These are phyloP conservation scores for Pseudopyricularia javanii DNA, from an alignment of 2,329 filamentous ascomycete genomes.

Conservation along the genomic window DNA sequence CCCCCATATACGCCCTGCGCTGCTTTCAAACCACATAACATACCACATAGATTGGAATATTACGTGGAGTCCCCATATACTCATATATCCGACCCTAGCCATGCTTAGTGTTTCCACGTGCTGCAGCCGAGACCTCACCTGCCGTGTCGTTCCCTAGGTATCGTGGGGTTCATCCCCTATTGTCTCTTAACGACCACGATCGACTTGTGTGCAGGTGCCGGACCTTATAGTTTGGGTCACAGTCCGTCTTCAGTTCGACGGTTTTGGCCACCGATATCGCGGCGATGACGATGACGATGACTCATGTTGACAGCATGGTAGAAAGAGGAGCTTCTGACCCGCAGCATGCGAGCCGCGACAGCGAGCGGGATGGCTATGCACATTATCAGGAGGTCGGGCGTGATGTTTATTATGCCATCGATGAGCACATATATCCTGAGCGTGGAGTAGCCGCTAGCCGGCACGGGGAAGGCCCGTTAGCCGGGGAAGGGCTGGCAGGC, in stretches of 20 bases:
- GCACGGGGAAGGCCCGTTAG: constrained; percentile 34
- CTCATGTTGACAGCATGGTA: constrained; percentile 35
- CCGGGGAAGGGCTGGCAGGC: constrained; percentile 29
- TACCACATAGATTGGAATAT: no score
- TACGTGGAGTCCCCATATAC: no score
- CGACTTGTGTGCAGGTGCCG: constrained; percentile 44
- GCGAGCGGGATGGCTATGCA: constrained; percentile 33
- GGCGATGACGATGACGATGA: constrained; percentile 30
- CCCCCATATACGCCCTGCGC: no score
- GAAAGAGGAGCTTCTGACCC: constrained; percentile 30
- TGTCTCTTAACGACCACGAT: constrained; percentile 36
- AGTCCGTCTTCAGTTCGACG: constrained; percentile 24
- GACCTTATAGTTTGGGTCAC: constrained; percentile 23
- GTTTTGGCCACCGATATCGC: constrained; percentile 31
- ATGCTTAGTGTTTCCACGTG: background rate
- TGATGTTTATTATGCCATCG: constrained; percentile 34
- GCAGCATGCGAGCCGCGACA: constrained; percentile 23
- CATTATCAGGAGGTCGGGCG: constrained; percentile 33
- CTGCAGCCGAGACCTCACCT: background rate
- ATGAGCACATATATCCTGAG: constrained; percentile 31
- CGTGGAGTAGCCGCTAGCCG: constrained; percentile 31
- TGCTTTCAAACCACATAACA: no score
- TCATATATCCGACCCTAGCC: no score
- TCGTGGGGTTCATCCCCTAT: no score
- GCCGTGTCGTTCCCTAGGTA: no score